Evolutionary conservation across 495 filamentous ascomycete species (phyloP), one percentile per base, ranked within the genome.

Genomic region (Xylaria castorea): DNA sequence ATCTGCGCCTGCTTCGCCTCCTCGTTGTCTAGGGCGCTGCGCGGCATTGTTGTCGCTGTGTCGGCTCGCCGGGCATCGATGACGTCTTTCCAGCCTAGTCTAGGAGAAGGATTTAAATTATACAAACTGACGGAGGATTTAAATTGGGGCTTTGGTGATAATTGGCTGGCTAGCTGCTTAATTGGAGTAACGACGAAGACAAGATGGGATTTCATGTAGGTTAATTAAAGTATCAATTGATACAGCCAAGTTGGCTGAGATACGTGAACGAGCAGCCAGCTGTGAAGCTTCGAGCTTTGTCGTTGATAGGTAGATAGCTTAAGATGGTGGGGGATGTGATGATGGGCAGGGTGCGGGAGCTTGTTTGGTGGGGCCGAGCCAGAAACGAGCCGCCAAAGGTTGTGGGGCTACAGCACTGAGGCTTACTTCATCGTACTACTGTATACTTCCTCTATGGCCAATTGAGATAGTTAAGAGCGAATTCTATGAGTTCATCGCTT

Each of bases 1-100:
- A 87, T 89, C 20, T 88, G 87, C 70, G 91, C 91, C 57, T 82
- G 81, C 75, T 84, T 85, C 16, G 86, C 83, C 74, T 93, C 91
- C 7, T 85, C 84, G 75, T 87, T 85, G n/a, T 85, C 86, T 60
- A 74, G 69, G 46, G 77, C 78, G 72, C 81, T 83, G 72, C 75
- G 70, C 71, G 83, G 73, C 73, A 79, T 61, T 22, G n/a, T 80
- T 81, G 83, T 84, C n/a, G n/a, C n/a, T 48, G 61, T 61, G 38
- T 58, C 32, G 64, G 51, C 18, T 36, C 46, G 30, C 48, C 50
- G 27, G 63, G 64, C 63, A 25, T 48, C 50, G 50, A 46, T 60
- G 34, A 46, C n/a, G 66, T 40, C 16, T 2, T 9, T 9, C 12
- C n/a, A n/a, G n/a, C 1, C 48, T 38, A 50, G n/a, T 22, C 20